Base-by-base conservation (phyloP, 371 early-diverging fungal genomes). In the Phascolomyces articulosus region DNA sequence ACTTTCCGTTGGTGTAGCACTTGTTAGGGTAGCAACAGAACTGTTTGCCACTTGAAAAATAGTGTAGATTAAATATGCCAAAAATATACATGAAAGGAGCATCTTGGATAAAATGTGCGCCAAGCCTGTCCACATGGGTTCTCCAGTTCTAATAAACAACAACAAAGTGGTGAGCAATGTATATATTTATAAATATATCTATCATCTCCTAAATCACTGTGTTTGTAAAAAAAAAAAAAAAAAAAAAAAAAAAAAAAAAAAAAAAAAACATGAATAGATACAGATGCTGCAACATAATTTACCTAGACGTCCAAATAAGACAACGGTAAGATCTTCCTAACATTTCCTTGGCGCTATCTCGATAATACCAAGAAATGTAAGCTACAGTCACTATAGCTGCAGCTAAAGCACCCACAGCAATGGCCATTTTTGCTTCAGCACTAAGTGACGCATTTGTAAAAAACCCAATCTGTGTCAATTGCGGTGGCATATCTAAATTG, bases 41-140 rank as follows among this genome's bases (percentile, higher is more conserved):
- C 40, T 56, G 9, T 59, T 40, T 11, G 29, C 40, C 6, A 59
- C 60, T 9, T 20, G 47, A 10, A 28, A 44, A 47, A 47, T 23
- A 23, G 40, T 55, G 40, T 28, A 48, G 13, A 63, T 26, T 18
- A 59, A 20, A 20, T 59, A 59, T 10, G 60, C 60, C 24, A 59
- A 28, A n/a, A 59, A 59, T 15, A 59, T 21, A 18, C 38, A 59
- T 8, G 60, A 26, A 8, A 59, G 24, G 15, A 40, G 10, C 27
- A 54, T 2, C 41, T 67, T 60, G 58, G 71, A 31, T 54, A 59
- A 10, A 53, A 21, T 71, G 54, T 38, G 67, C 9, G 38, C 63
- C 65, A 51, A 64, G 67, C 40, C 64, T 40, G 47, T 67, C 64
- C 41, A 71, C 62, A 48, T 61, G 58, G 31, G 60, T 59, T 59